Conservation (phyloP, 495 filamentous ascomycete genomes). For the Apiosordaria backusii region DNA sequence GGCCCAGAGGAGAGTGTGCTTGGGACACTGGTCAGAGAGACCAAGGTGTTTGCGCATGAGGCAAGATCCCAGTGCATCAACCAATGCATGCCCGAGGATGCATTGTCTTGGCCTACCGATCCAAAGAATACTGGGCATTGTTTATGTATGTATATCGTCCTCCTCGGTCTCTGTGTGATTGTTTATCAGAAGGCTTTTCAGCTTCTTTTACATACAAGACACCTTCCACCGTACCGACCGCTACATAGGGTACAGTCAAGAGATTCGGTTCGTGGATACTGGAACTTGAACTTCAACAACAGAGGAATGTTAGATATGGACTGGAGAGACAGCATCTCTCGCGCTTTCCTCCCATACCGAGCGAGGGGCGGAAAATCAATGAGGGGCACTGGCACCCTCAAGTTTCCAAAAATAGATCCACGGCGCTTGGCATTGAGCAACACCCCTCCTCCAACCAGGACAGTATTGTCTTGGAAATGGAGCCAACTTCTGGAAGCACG, state of each 20-base stretch:
- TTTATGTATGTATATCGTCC: neutral
- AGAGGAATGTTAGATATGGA: neutral
- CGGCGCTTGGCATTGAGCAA: constrained; percentile 13
- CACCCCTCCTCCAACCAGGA: neutral
- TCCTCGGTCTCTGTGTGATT: too few species aligned
- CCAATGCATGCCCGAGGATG: neutral
- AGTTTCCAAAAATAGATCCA: constrained; percentile 18
- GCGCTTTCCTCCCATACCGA: neutral
- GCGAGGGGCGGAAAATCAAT: neutral
- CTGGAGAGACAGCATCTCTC: neutral
- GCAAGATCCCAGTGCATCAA: constrained; percentile 5
- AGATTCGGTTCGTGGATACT: neutral
- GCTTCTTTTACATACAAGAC: too few species aligned
- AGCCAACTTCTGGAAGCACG: too few species aligned
- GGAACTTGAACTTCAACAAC: neutral
- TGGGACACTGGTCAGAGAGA: neutral
- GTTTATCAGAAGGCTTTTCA: too few species aligned
- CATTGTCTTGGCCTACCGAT: constrained; percentile 14
- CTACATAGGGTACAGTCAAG: neutral
- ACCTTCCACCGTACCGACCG: too few species aligned
- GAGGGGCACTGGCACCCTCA: constrained; percentile 7
- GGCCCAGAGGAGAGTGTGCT: neutral
- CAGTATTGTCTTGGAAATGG: neutral
- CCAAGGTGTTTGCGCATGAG: neutral
- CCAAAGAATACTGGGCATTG: neutral